These are phyloP conservation scores for Adansonia madagascariensis DNA, from an alignment of 441 rosid genomes.

Conservation along the genomic window DNA sequence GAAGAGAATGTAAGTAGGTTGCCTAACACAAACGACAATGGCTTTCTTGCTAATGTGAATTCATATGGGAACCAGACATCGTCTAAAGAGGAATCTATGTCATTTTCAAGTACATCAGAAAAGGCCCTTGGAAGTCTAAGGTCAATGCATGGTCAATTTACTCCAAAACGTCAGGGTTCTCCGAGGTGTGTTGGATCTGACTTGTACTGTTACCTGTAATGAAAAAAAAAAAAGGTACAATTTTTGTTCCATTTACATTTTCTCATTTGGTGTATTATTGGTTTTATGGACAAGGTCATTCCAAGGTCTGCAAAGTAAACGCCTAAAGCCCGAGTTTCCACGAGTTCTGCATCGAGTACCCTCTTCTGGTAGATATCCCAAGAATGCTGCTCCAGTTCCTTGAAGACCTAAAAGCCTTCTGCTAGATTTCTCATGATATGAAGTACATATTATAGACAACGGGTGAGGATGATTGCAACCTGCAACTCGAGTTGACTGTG, in stretches of 20 bases:
- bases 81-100: conserved; percentile 58
- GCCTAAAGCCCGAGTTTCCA: conserved; percentile 73
- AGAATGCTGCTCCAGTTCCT: conserved; percentile 61
- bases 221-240: too few species aligned
- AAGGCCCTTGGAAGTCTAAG: conserved; percentile 77
- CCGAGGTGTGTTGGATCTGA: conserved; percentile 62
- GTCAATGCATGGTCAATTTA: conserved; percentile 65
- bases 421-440: conserved; percentile 17
- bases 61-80: conserved; percentile 54
- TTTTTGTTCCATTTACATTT: neutral
- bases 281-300: conserved; percentile 48
- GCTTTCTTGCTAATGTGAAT: conserved; percentile 53
- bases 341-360: conserved; percentile 72
- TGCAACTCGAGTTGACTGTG: conserved; percentile 5
- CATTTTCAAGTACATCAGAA: conserved; percentile 62
- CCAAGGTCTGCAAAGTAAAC: conserved; percentile 75
- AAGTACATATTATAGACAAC: conserved; percentile 24
- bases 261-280: conserved; percentile 29
- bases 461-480: neutral
- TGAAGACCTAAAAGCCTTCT: conserved; percentile 25
- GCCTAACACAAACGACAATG: conserved; percentile 53
- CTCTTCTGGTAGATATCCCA: conserved; percentile 76
- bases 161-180: conserved; percentile 75
- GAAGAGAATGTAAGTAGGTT: conserved; percentile 67
- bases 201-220: neutral